A percentile compares a stretch with the other conserved stretches of the same genome.
These are phyloP conservation scores for Schwanniomyces etchellsii DNA, from an alignment of 1,139 yeast genomes.

Conservation along the genomic window DNA sequence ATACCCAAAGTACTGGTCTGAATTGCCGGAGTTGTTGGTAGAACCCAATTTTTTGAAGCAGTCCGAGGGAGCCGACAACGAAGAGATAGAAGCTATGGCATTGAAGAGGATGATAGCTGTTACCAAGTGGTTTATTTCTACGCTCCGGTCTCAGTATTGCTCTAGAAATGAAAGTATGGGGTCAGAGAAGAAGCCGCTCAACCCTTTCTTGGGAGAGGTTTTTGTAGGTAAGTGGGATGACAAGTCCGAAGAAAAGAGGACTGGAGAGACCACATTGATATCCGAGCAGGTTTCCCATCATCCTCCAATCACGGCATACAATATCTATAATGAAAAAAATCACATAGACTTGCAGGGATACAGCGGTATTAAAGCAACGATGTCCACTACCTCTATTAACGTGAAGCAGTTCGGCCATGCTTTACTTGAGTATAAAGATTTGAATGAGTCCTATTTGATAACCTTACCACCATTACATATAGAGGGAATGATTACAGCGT, in stretches of 20 bases:
- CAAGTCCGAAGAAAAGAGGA: constrained; percentile 29
- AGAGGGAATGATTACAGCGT: constrained; percentile 85
- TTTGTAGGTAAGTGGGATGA: constrained; percentile 85
- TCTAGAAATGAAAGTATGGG: constrained; percentile 89
- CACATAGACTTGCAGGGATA: constrained; percentile 76
- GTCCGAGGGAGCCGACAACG: constrained; percentile 29
- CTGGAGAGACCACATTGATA: constrained; percentile 69
- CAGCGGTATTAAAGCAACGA: constrained; percentile 80
- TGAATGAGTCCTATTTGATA: constrained; percentile 66
- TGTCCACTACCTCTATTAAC: constrained; percentile 69
- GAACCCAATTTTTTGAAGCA: constrained; percentile 53
- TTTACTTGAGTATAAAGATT: constrained; percentile 51
- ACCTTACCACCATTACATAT: constrained; percentile 96
- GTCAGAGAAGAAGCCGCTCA: constrained; percentile 90
- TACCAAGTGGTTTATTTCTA: constrained; percentile 84
- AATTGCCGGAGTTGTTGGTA: constrained; percentile 76
- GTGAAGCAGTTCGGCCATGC: constrained; percentile 95
- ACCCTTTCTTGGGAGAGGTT: constrained; percentile 90
- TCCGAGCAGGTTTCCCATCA: constrained; percentile 95
- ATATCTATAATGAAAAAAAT: constrained; percentile 66
- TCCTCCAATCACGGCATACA: constrained; percentile 91
- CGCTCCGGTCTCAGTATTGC: constrained; percentile 89
- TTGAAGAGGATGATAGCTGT: constrained; percentile 70
- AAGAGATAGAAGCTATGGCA: constrained; percentile 46
- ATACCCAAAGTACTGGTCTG: constrained; percentile 91